Evolutionary conservation across 1,284 basidiomycete genomes (phyloP).

Genomic region (Salmacisia buchloeana): DNA sequence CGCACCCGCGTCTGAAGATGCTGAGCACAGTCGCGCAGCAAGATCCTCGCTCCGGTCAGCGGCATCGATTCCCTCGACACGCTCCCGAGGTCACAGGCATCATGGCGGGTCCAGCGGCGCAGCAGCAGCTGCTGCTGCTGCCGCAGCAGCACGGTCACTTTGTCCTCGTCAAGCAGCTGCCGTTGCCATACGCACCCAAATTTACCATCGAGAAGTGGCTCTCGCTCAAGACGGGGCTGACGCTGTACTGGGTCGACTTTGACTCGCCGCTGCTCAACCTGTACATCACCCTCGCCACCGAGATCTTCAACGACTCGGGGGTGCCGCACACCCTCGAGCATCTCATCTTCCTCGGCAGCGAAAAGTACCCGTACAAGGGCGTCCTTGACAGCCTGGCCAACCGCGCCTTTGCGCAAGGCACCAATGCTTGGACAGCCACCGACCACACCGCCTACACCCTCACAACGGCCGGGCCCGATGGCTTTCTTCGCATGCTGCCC

Average conservation of each 20-base stretch:
- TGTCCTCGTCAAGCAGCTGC: conserved; percentile 67
- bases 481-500: conserved; percentile 87
- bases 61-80: no score
- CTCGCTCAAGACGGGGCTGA: conserved; percentile 71
- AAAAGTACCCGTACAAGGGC: conserved; percentile 79
- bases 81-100: no score
- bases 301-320: conserved; percentile 62
- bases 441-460: conserved; percentile 75
- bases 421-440: conserved; percentile 62
- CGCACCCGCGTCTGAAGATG: no score
- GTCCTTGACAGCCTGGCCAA: conserved; percentile 96
- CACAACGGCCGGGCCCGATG: conserved; percentile 92
- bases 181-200: conserved; percentile 66
- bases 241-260: conserved; percentile 54
- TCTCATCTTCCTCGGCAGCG: conserved; percentile 46
- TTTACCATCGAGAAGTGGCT: conserved; percentile 76
- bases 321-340: conserved; percentile 29
- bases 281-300: conserved; percentile 85
- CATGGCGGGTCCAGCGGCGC: no score
- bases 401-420: conserved; percentile 80
- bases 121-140: neutral
- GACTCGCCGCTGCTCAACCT: conserved; percentile 83
- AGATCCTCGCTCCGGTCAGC: no score
- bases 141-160: conserved; percentile 60
- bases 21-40: no score